Conservation (phyloP, 2,329 filamentous ascomycete species). For the Pseudocercospora macadamiae region DNA sequence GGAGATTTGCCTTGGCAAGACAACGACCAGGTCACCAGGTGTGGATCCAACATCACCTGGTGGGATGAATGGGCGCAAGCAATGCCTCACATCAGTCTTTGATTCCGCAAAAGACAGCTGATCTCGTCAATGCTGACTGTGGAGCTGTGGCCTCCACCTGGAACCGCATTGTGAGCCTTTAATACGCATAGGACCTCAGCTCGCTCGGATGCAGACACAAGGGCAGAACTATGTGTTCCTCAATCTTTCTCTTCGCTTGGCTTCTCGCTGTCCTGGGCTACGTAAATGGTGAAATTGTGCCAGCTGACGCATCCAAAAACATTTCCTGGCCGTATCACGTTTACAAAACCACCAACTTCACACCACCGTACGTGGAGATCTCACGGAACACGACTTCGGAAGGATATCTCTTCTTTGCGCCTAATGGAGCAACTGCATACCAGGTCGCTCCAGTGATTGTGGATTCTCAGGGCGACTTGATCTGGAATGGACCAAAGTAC, state of each 20-base stretch:
- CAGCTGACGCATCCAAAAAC: slow-evolving; percentile 16
- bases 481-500: slow-evolving; percentile 25
- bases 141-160: too few species aligned
- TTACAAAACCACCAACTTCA: slow-evolving; percentile 21
- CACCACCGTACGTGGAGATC: slow-evolving; percentile 17
- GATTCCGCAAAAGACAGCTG: too few species aligned
- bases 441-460: slow-evolving; percentile 24
- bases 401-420: slow-evolving; percentile 26
- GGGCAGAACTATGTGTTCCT: neutral
- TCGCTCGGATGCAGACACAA: neutral
- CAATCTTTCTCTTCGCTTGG: neutral
- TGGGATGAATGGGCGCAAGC: too few species aligned
- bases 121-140: too few species aligned
- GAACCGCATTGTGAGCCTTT: too few species aligned
- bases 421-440: slow-evolving; percentile 22
- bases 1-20: too few species aligned
- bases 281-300: slow-evolving; percentile 1
- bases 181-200: neutral
- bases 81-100: too few species aligned
- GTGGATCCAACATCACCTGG: too few species aligned
- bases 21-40: too few species aligned
- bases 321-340: slow-evolving; percentile 22
- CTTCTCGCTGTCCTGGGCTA: neutral
- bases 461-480: slow-evolving; percentile 18
- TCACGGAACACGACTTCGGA: neutral